Evolutionary conservation across 768 basidiomycete species (phyloP).

Genomic region (Suillus ampliporus): DNA sequence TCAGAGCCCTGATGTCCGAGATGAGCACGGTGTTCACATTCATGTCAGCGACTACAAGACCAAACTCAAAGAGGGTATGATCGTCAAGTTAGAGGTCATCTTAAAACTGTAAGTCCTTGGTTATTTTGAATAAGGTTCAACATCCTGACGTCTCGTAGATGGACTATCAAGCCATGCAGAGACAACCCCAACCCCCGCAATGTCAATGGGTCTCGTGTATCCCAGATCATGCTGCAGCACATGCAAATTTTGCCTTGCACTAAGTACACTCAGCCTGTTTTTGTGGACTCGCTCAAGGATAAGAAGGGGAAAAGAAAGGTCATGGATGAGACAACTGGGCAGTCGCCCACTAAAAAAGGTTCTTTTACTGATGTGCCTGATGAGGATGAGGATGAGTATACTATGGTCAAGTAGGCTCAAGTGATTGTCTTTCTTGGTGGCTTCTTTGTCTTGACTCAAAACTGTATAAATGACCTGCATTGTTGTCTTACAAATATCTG

Average conservation of each 20-base stretch:
- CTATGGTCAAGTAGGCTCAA: neutral
- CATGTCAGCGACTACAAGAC: neutral
- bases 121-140: neutral
- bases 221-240: neutral
- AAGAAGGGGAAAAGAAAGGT: neutral
- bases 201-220: neutral
- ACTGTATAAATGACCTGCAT: neutral
- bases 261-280: neutral
- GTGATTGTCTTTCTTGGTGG: neutral
- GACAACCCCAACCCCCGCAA: neutral
- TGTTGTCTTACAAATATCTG: neutral
- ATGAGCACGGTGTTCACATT: neutral
- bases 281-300: neutral
- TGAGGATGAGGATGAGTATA: neutral
- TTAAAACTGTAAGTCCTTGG: neutral
- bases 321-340: neutral
- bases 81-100: neutral
- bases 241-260: neutral
- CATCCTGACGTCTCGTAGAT: neutral
- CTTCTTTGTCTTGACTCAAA: neutral
- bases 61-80: neutral
- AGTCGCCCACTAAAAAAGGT: neutral
- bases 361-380: neutral
- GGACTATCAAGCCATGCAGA: neutral
- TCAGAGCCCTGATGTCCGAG: neutral